A percentile compares a stretch with the other conserved stretches of the same genome.
Evolutionary conservation across 1,284 basidiomycete genomes (phyloP).

Genomic region (Fistulina hepatica): DNA sequence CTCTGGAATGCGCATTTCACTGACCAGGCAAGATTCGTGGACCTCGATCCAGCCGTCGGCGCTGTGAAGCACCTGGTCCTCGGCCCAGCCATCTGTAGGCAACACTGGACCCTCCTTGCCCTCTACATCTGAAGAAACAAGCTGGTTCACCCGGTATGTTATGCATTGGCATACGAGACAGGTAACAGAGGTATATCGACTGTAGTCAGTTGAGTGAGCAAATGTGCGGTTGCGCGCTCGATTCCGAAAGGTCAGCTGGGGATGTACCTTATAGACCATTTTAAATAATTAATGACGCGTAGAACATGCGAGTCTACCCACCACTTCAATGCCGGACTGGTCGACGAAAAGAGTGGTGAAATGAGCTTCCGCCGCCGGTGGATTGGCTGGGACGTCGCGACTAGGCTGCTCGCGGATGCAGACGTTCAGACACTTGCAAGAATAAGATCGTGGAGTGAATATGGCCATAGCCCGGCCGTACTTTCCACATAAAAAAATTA

Average conservation of each 20-base stretch:
- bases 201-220: constrained; percentile 35
- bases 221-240: constrained; percentile 39
- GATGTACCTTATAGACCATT: constrained; percentile 38
- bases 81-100: constrained; percentile 64
- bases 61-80: constrained; percentile 58
- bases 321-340: constrained; percentile 56
- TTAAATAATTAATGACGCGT: constrained; percentile 1
- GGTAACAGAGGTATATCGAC: constrained; percentile 51
- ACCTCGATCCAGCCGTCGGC: constrained; percentile 65
- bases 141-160: constrained; percentile 61
- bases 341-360: constrained; percentile 52
- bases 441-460: too few relatives aligned
- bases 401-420: constrained; percentile 30
- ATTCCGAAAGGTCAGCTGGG: constrained; percentile 59
- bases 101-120: constrained; percentile 56
- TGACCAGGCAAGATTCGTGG: constrained; percentile 52
- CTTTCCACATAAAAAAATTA: too few relatives aligned
- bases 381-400: constrained; percentile 19
- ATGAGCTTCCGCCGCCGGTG: constrained; percentile 31
- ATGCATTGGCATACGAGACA: constrained; percentile 57
- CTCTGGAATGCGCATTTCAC: constrained; percentile 22
- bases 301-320: constrained; percentile 25
- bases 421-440: constrained; percentile 67
- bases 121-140: constrained; percentile 45
- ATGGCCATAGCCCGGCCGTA: too few relatives aligned